phyloP scores from a whole-genome alignment of 1,284 basidiomycete species.

The Amylostereum areolatum region DNA sequence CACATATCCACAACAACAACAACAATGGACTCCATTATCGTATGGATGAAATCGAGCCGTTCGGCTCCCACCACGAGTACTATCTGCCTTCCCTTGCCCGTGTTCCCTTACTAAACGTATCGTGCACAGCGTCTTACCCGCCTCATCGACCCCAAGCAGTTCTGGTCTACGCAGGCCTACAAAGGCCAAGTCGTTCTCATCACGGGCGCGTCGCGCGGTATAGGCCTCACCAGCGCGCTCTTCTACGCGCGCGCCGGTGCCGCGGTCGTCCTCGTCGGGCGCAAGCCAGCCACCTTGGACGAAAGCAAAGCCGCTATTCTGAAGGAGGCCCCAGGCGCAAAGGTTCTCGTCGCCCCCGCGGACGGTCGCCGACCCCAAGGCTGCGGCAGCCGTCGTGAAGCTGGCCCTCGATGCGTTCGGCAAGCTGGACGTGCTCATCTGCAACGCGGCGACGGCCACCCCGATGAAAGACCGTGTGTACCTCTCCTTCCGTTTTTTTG shows the following conservation, averaged over 20 bases:
- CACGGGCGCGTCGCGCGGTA: background rate
- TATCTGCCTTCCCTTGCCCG: background rate
- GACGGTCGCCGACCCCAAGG: background rate
- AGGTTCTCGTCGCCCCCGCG: background rate
- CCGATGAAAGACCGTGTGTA: background rate
- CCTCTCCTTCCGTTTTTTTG: background rate
- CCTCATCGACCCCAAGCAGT: conserved; percentile 1
- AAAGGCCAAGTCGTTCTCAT: background rate
- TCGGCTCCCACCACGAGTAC: background rate
- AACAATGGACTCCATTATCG: background rate
- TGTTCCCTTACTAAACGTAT: background rate
- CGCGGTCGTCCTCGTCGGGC: background rate
- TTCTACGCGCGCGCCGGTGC: background rate
- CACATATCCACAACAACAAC: no score
- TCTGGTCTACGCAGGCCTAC: background rate
- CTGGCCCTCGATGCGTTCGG: background rate
- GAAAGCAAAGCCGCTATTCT: background rate
- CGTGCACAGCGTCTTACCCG: background rate
- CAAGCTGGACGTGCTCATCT: background rate
- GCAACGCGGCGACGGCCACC: background rate
- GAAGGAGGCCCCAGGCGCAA: background rate
- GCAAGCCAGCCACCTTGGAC: background rate
- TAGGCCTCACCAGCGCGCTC: background rate
- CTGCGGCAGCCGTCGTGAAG: background rate
- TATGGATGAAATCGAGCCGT: background rate